Evolutionary conservation across 129 eudicot genomes (phyloP).

Genomic region (Flaveria brownii): DNA sequence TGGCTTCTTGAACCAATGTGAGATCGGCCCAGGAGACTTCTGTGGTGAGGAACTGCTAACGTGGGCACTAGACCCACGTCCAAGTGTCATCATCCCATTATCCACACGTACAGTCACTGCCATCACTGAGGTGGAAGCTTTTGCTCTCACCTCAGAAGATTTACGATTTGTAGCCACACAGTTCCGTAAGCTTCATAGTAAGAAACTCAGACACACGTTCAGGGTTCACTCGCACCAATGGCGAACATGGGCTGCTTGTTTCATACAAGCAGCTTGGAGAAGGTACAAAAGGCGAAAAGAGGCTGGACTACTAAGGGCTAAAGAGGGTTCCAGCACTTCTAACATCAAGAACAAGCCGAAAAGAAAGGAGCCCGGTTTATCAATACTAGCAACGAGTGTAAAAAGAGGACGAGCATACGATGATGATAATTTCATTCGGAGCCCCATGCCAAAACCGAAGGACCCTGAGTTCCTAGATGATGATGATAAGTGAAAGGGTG

Average conservation of each 20-base stretch:
- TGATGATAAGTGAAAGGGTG: constrained; percentile 25
- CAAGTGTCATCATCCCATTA: constrained; percentile 61
- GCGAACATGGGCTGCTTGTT: constrained; percentile 93
- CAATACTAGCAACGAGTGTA: constrained; percentile 32
- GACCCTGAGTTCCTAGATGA: constrained; percentile 67
- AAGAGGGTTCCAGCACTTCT: constrained; percentile 34
- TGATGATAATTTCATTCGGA: constrained; percentile 34
- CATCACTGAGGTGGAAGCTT: constrained; percentile 74
- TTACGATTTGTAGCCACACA: constrained; percentile 70
- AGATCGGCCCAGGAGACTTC: constrained; percentile 74
- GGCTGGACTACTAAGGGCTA: constrained; percentile 45
- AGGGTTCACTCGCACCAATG: constrained; percentile 79
- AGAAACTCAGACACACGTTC: constrained; percentile 63
- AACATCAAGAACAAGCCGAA: constrained; percentile 11
- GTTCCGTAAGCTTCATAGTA: constrained; percentile 69
- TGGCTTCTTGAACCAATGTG: constrained; percentile 65
- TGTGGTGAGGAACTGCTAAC: constrained; percentile 80
- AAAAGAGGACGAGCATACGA: constrained; percentile 43
- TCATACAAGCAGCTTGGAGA: constrained; percentile 83
- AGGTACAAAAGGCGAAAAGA: constrained; percentile 54
- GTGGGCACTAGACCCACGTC: constrained; percentile 73
- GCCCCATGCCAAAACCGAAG: constrained; percentile 56
- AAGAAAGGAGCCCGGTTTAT: constrained; percentile 32
- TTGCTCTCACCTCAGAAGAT: constrained; percentile 67
- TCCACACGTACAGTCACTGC: constrained; percentile 76